Evolutionary conservation across 2,329 filamentous ascomycete genomes (phyloP).

Genomic region (Paraphoma chrysanthemicola): DNA sequence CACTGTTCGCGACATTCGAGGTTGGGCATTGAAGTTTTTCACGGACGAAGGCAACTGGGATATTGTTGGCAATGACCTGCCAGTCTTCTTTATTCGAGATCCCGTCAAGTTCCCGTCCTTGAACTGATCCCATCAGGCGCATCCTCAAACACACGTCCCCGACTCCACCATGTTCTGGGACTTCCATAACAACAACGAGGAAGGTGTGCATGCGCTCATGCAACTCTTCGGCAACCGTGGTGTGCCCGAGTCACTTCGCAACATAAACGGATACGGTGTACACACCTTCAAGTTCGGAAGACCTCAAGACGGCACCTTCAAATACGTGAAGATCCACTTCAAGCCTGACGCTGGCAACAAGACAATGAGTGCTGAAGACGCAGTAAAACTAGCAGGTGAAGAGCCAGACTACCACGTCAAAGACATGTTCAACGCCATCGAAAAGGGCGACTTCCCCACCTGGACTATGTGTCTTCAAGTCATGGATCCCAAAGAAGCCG

Average conservation of each 20-base stretch:
- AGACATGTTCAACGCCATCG: conserved; percentile 56
- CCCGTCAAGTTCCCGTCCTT: conserved; percentile 52
- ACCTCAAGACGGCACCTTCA: conserved; percentile 53
- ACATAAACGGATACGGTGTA: conserved; percentile 56
- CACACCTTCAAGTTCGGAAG: conserved; percentile 53
- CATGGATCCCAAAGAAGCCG: conserved; percentile 60
- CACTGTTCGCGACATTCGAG: conserved; percentile 57
- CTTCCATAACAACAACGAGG: conserved; percentile 54
- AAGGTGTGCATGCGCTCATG: conserved; percentile 61
- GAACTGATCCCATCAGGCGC: conserved; percentile 44
- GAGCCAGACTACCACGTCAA: conserved; percentile 48
- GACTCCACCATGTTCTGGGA: conserved; percentile 52
- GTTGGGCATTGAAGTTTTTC: conserved; percentile 60
- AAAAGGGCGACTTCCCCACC: conserved; percentile 53
- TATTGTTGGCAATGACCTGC: conserved; percentile 55
- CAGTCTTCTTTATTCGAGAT: conserved; percentile 56
- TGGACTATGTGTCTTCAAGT: conserved; percentile 64
- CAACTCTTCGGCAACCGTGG: conserved; percentile 59
- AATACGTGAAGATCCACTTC: conserved; percentile 61
- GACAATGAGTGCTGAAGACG: conserved; percentile 51
- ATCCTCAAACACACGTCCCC: conserved; percentile 43
- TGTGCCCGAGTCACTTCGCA: conserved; percentile 55
- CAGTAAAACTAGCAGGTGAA: conserved; percentile 41
- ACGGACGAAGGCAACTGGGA: conserved; percentile 62
- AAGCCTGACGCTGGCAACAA: conserved; percentile 57